A percentile compares a stretch with the other conserved stretches of the same genome.
Evolutionary conservation across 2,329 filamentous ascomycete species (phyloP).

Genomic region (Mycocentrospora acerina): DNA sequence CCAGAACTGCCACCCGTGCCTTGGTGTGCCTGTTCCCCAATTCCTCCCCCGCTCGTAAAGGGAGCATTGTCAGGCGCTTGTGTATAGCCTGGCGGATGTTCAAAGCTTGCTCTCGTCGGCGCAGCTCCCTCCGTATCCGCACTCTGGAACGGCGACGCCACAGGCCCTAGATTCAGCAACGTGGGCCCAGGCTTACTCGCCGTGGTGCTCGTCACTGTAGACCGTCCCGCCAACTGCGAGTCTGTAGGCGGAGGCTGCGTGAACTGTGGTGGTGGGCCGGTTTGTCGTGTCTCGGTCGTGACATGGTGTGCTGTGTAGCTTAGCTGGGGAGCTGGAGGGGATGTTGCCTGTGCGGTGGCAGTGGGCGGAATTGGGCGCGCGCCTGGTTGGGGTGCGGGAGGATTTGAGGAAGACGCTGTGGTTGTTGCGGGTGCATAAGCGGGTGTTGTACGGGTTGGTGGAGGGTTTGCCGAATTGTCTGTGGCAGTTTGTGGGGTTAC

Average conservation of each 20-base stretch:
- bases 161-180: constrained; percentile 42
- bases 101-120: constrained; percentile 25
- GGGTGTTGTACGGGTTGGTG: constrained; percentile 39
- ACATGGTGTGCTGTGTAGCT: constrained; percentile 32
- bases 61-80: constrained; percentile 46
- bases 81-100: constrained; percentile 52
- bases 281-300: constrained; percentile 33
- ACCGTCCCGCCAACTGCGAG: constrained; percentile 42
- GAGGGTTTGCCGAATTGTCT: constrained; percentile 23
- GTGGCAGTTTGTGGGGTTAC: constrained; percentile 43
- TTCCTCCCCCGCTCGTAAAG: constrained; percentile 44
- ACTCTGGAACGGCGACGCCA: constrained; percentile 27
- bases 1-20: constrained; percentile 13
- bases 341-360: constrained; percentile 12
- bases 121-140: constrained; percentile 22
- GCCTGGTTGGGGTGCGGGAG: constrained; percentile 44
- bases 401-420: constrained; percentile 25
- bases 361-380: constrained; percentile 34
- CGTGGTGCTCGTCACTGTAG: constrained; percentile 34
- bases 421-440: constrained; percentile 31
- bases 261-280: constrained; percentile 42
- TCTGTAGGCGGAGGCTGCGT: constrained; percentile 41
- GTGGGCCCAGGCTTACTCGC: constrained; percentile 37
- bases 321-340: constrained; percentile 39
- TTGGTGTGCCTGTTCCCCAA: constrained; percentile 28